Base-by-base conservation (phyloP, 2,329 filamentous ascomycete species). In the Xylaria sp. region DNA sequence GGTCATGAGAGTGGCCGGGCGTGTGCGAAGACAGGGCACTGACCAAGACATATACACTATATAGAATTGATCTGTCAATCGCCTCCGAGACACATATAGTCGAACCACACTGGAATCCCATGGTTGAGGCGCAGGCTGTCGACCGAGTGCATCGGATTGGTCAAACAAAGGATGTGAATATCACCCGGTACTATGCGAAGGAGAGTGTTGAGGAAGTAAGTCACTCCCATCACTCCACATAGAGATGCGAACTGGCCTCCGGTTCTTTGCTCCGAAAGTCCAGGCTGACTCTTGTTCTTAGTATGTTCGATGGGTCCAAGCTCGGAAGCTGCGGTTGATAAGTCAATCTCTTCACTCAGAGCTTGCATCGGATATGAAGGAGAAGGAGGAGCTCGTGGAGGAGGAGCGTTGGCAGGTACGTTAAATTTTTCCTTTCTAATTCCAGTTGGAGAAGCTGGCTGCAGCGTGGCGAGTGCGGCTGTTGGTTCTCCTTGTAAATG, bases 21-120 rank as follows among this genome's bases (percentile, higher is more conserved):
- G 31, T 35, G 31, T 35, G 31, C 7, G 13, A 35, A 35, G 31
- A 35, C 7, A 13, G 13, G 37, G 19, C 23, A 13, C 38, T 54
- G 21, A 35, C n/a, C n/a, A 15, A 48, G 25, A 11, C 37, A n/a
- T 49, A 13, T 35, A 23, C 17, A 17, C n/a, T 13, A 40, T 9
- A 33, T 11, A 69, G 68, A 11, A 58, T 74, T 40, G 68, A 75
- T 35, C 66, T 76, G 13, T 74, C 67, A 1, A 67, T 56, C 17
- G 72, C 74, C 19, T 68, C 58, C 25, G 44, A 64, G 21, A 70
- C 74, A 1, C 74, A 76, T 51, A 55, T 76, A 2, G 33, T 76
- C 1, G 74, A 76, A 53, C 74, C 74, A 0, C 71, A 75, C 11
- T 77, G 73, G 74, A 76, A 73, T 41, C 74, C 75, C 3, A 75